Conservation (phyloP, 352 stramenopile species). For the Globisporangium nodosum region DNA sequence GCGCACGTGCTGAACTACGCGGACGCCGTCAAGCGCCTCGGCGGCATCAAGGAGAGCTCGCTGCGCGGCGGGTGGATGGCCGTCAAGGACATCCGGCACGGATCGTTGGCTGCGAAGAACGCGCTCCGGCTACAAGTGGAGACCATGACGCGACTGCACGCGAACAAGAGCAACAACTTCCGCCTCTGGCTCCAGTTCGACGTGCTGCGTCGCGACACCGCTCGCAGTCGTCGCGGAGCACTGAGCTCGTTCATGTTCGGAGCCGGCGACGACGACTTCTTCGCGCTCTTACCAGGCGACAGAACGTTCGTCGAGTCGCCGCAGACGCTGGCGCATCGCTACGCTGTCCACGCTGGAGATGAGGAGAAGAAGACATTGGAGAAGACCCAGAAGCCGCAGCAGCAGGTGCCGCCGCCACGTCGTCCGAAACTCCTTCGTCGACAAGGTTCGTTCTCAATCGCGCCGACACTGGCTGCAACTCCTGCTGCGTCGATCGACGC, state of each 20-base stretch:
- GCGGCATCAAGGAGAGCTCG: conserved; percentile 21
- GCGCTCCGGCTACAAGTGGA: conserved; percentile 27
- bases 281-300: conserved; percentile 15
- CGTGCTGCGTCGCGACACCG: background rate
- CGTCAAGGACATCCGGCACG: conserved; percentile 16
- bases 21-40: conserved; percentile 8
- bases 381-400: conserved; percentile 8
- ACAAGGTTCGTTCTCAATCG: conserved; percentile 16
- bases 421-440: conserved; percentile 17
- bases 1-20: conserved; percentile 5
- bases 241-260: background rate
- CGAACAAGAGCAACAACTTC: conserved; percentile 23
- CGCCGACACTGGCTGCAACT: conserved; percentile 10
- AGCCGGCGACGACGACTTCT: conserved; percentile 3
- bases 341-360: conserved; percentile 12
- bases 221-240: background rate
- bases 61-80: conserved; percentile 26
- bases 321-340: conserved; percentile 25
- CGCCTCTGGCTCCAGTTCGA: conserved; percentile 29
- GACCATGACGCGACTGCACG: conserved; percentile 20
- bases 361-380: conserved; percentile 14
- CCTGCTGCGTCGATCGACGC: conserved; percentile 3
- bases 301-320: conserved; percentile 25
- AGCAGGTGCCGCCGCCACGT: conserved; percentile 10
- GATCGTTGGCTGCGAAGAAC: conserved; percentile 11